A percentile compares a stretch with the other conserved stretches of the same genome.
phyloP scores from a whole-genome alignment of 2,329 filamentous ascomycete genomes.

The Diaporthe ampelina region DNA sequence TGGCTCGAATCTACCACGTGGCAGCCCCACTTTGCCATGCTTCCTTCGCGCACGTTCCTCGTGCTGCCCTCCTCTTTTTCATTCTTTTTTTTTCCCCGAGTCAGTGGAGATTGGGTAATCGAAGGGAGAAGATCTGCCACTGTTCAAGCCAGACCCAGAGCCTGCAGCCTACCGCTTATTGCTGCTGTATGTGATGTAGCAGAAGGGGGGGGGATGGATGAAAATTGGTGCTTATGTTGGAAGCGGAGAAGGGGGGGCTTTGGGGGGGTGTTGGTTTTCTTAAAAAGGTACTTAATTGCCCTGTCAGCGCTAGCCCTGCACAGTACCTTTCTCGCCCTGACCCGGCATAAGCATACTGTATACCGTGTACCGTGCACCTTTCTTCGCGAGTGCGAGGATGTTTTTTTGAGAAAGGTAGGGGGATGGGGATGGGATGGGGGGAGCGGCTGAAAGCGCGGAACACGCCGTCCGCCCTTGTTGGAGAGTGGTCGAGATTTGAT shows the following conservation, averaged over 20 bases:
- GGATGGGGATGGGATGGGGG: too few relatives aligned
- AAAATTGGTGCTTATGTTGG: not conserved
- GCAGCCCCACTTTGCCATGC: constrained; percentile 42
- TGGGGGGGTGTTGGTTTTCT: not conserved
- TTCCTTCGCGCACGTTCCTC: constrained; percentile 27
- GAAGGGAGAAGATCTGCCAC: constrained; percentile 17
- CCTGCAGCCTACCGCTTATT: constrained; percentile 1
- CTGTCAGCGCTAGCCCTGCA: constrained; percentile 27
- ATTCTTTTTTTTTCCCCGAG: constrained; percentile 14
- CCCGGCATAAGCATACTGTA: not conserved
- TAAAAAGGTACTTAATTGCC: not conserved
- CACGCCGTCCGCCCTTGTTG: constrained; percentile 10
- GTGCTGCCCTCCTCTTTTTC: constrained; percentile 17
- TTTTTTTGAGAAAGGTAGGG: not conserved
- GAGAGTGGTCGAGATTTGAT: constrained; percentile 10
- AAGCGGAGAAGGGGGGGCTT: constrained; percentile 9
- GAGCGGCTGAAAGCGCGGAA: not conserved
- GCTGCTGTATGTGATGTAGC: not conserved
- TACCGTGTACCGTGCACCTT: not conserved
- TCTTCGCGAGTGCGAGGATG: constrained; percentile 4
- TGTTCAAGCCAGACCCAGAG: not conserved
- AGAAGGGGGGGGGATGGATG: not conserved
- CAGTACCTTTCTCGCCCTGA: not conserved
- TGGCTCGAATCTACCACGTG: constrained; percentile 41
- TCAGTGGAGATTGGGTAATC: constrained; percentile 31